Evolutionary conservation across 768 basidiomycete genomes (phyloP).

Genomic region (Hypholoma sublateritium): DNA sequence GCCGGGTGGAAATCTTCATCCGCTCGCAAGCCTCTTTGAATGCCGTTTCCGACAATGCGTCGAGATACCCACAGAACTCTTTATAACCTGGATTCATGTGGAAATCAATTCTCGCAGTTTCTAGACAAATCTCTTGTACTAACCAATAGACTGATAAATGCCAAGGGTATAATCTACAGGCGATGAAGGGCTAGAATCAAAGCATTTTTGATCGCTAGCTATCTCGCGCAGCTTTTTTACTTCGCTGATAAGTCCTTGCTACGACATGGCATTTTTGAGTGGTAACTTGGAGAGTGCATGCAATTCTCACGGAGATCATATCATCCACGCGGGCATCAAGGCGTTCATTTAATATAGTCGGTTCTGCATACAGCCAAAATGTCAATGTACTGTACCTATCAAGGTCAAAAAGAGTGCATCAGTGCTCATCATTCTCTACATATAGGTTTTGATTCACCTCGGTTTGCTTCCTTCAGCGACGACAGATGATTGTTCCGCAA

Average conservation of each 20-base stretch:
- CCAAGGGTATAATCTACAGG: conserved; percentile 72
- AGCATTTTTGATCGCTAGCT: conserved; percentile 12
- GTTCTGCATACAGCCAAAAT: conserved; percentile 88
- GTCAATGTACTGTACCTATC: conserved; percentile 80
- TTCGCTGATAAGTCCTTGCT: conserved; percentile 84
- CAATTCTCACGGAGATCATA: conserved; percentile 74
- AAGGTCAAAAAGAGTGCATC: background rate
- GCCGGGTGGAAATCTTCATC: conserved; percentile 85
- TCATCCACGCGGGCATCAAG: conserved; percentile 81
- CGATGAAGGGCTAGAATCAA: background rate
- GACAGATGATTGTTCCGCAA: conserved; percentile 56
- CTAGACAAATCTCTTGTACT: background rate
- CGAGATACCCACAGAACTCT: conserved; percentile 77
- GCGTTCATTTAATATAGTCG: conserved; percentile 58
- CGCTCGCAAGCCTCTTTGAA: conserved; percentile 63
- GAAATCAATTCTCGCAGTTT: background rate
- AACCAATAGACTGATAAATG: conserved; percentile 94
- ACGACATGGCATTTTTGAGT: conserved; percentile 4
- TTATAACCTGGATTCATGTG: conserved; percentile 67
- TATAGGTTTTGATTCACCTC: conserved; percentile 39
- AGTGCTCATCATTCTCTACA: background rate
- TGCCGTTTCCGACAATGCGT: conserved; percentile 34
- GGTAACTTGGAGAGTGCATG: background rate
- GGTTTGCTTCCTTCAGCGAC: conserved; percentile 34
- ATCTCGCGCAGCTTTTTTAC: conserved; percentile 53